Conservation (phyloP, 2,329 filamentous ascomycete species). For the Colletotrichum sp. region DNA sequence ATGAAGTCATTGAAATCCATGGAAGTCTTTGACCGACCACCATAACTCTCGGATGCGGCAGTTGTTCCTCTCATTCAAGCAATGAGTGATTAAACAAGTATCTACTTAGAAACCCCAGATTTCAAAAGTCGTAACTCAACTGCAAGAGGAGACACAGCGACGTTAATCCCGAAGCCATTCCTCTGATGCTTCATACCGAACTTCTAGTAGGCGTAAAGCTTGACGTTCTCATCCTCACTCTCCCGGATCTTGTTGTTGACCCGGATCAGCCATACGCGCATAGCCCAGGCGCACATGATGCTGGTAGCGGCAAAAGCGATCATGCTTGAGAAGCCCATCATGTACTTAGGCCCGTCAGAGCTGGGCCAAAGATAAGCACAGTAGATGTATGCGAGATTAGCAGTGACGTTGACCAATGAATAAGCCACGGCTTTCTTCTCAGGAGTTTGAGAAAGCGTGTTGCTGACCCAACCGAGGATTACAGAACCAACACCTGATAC, state of each 20-base stretch:
- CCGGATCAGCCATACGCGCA: conserved; percentile 22
- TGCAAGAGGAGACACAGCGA: not conserved
- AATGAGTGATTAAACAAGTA: not conserved
- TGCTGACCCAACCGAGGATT: conserved; percentile 74
- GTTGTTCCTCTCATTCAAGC: not conserved
- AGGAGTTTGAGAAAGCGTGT: conserved; percentile 75
- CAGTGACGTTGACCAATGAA: conserved; percentile 59
- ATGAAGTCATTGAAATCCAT: not conserved
- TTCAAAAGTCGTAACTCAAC: not conserved
- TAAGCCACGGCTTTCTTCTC: conserved; percentile 71
- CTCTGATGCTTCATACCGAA: not conserved
- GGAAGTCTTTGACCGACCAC: not conserved
- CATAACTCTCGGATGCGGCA: not conserved
- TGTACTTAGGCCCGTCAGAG: conserved; percentile 52
- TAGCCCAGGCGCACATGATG: conserved; percentile 19
- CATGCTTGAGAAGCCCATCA: conserved; percentile 65
- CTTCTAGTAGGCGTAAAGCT: conserved; percentile 25
- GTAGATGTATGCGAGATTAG: conserved; percentile 61
- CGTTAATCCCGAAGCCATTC: not conserved
- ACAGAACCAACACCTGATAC: not conserved
- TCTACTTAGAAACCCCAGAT: not conserved
- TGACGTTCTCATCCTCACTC: conserved; percentile 22
- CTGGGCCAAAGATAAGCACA: conserved; percentile 58
- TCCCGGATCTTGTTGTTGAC: conserved; percentile 26
- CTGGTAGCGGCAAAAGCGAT: conserved; percentile 52